Base-by-base conservation (phyloP, 163 green algal species). In the Coccomyxa subellipsoidea region DNA sequence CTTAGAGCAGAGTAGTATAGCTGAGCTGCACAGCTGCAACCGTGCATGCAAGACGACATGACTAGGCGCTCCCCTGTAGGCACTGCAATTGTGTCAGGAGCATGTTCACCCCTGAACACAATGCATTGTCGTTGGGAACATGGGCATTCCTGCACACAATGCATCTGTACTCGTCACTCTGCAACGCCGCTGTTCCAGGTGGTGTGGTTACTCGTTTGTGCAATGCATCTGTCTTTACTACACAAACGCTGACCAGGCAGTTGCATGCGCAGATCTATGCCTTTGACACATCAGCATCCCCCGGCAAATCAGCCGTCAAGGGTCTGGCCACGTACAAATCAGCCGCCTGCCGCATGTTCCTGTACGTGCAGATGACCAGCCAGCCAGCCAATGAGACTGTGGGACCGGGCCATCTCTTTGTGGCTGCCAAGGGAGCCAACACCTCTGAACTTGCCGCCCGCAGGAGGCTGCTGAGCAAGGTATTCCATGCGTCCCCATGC, bases 241-340 rank as follows among this genome's bases (percentile, higher is more conserved):
- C n/a, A n/a, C n/a, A n/a, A n/a, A n/a, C n/a, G n/a, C n/a, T n/a
- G n/a, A n/a, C n/a, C n/a, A n/a, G n/a, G n/a, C n/a, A n/a, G n/a
- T n/a, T n/a, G n/a, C 66, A 36, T 36, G n/a, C 27, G 66, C 66
- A 73, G 66, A 34, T 73, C 27, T 73, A 36, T 73, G 66, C 66
- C 27, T 73, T 73, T 73, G 66, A 73, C n/a, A 34, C 66, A 27
- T 59, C 66, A 73, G 66, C 66, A 73, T 32, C 29, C 66, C 66
- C 27, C 8, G 29, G 66, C 66, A 73, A 34, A n/a, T 36, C 66
- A 73, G 21, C 29, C 27, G 10, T 8, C 1, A 73, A 36, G 66
- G 66, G 29, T 0, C 66, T 73, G 18, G 66, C 29, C 66, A 73
- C n/a, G 18, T 73, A 73, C 66, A 73, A 73, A 23, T 36, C 66